Percentiles rank a stretch among this genome's conserved stretches.
These are phyloP conservation scores for Gaultheria prostrata DNA, from an alignment of 148 eudicot species.

Conservation along the genomic window DNA sequence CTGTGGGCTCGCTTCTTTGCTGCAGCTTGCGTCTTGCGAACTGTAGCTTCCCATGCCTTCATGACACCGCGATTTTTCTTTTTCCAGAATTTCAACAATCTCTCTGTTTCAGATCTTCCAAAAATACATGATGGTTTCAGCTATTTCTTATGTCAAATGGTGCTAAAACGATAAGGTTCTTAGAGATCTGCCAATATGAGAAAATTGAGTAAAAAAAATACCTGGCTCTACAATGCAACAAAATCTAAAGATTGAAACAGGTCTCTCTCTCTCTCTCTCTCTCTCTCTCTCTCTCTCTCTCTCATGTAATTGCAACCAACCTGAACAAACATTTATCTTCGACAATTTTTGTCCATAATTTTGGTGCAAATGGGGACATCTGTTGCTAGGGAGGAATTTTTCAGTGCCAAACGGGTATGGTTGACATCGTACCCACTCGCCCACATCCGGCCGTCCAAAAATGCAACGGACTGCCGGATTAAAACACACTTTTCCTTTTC, in stretches of 20 bases:
- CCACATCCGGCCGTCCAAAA: no score
- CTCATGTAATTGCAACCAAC: neutral
- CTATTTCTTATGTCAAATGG: neutral
- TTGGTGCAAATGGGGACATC: slow-evolving; percentile 9
- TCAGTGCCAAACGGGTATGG: no score
- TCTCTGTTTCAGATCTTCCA: slow-evolving; percentile 8
- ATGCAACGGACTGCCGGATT: no score
- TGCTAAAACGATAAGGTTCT: neutral
- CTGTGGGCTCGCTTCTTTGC: slow-evolving; percentile 91
- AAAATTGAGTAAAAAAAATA: neutral
- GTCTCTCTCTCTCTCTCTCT: slow-evolving; percentile 9
- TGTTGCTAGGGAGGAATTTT: neutral
- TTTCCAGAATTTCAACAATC: neutral
- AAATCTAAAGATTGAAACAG: slow-evolving; percentile 12
- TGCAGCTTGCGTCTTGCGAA: slow-evolving; percentile 81
- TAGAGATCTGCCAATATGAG: neutral
- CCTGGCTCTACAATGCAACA: slow-evolving; percentile 1
- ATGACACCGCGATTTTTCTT: slow-evolving; percentile 12
- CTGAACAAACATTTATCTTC: neutral
- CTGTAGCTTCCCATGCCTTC: slow-evolving; percentile 97
- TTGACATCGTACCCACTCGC: no score
- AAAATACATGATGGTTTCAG: neutral
- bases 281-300: neutral
- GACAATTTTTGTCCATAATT: neutral
- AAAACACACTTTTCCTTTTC: no score